phyloP scores from a whole-genome alignment of 148 eudicot genomes.

The Silene uniflora region DNA sequence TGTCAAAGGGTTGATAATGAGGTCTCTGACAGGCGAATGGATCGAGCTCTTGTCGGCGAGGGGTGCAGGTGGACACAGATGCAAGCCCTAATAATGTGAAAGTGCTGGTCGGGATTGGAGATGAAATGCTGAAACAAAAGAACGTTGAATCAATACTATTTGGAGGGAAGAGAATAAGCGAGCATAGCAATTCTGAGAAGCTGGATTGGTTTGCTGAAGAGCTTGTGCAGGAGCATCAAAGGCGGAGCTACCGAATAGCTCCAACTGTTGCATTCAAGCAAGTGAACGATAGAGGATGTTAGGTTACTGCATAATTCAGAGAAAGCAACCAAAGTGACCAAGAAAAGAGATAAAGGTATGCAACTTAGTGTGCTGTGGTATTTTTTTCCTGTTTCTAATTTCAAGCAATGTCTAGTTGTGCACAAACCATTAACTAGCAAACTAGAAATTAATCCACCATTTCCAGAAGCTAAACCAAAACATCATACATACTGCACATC shows the following conservation, averaged over 20 bases:
- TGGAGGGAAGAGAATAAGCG: conserved; percentile 75
- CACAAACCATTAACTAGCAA: too few species aligned
- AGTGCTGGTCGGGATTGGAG: conserved; percentile 55
- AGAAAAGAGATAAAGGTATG: conserved; percentile 23
- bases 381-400: background rate
- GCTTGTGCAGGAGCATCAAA: conserved; percentile 86
- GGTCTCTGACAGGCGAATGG: conserved; percentile 71
- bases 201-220: conserved; percentile 92
- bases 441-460: too few species aligned
- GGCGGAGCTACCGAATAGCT: conserved; percentile 84
- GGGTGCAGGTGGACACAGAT: conserved; percentile 60
- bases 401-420: too few species aligned
- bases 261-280: conserved; percentile 96
- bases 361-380: background rate
- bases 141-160: conserved; percentile 83
- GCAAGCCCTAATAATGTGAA: conserved; percentile 77
- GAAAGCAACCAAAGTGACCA: background rate
- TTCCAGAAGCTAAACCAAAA: too few species aligned
- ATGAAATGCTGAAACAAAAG: conserved; percentile 91
- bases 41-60: conserved; percentile 53
- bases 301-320: conserved; percentile 15
- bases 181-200: conserved; percentile 75
- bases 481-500: too few species aligned
- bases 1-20: background rate
- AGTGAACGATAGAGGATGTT: conserved; percentile 37